Conservation (phyloP, 1,139 yeast species). For the Yamadazyma diospyri region DNA sequence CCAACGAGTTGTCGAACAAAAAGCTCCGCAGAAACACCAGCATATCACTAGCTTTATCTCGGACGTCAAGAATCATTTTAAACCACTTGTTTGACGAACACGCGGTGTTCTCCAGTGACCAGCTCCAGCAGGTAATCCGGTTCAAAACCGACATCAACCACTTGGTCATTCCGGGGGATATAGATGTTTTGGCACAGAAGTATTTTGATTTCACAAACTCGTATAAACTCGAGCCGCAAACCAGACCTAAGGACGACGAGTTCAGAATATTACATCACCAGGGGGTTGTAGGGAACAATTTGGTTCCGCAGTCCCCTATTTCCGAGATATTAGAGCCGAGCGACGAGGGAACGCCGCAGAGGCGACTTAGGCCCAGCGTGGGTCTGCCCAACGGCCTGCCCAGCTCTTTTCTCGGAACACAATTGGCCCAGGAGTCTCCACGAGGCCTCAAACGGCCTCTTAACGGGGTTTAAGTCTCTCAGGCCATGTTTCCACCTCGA, state of each 20-base stretch:
- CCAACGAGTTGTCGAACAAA: no score
- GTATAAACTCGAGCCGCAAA: neutral
- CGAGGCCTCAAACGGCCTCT: no score
- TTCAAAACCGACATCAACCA: constrained; percentile 5
- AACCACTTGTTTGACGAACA: constrained; percentile 3
- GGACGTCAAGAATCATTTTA: constrained; percentile 2
- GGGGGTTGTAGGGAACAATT: no score
- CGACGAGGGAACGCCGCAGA: no score
- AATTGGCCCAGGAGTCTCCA: no score
- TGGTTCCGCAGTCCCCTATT: no score
- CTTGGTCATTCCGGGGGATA: neutral
- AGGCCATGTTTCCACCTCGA: no score
- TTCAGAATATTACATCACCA: constrained; percentile 6
- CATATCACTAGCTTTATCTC: neutral
- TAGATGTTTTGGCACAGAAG: neutral
- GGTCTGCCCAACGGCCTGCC: no score
- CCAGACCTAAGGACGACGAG: constrained; percentile 3
- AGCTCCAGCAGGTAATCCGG: neutral
- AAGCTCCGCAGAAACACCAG: neutral
- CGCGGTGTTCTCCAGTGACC: neutral
- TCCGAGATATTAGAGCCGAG: no score
- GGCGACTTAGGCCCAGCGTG: no score
- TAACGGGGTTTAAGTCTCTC: no score
- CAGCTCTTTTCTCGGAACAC: no score
- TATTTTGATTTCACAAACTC: neutral